Evolutionary conservation across 192 early-diverging fungal genomes (phyloP).

Genomic region (Glomus cerebriforme): DNA sequence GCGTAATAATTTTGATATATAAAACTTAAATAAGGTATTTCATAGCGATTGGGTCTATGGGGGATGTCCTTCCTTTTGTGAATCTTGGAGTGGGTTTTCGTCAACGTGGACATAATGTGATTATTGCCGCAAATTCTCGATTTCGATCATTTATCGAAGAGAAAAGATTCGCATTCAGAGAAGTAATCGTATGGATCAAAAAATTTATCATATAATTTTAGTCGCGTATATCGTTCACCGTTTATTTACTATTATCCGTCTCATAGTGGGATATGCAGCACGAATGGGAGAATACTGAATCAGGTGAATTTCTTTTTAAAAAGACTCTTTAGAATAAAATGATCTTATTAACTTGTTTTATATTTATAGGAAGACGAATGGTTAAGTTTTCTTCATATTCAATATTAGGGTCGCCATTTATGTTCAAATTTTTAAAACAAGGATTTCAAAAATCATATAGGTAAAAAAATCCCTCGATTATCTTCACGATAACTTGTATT

Average conservation of each 20-base stretch:
- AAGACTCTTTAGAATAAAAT: not conserved
- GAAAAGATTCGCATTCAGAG: slow-evolving; percentile 1
- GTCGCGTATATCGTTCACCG: not conserved
- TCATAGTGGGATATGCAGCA: slow-evolving; percentile 15
- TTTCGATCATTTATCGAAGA: not conserved
- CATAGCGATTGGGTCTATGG: slow-evolving; percentile 10
- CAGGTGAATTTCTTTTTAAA: not conserved
- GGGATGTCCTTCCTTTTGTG: slow-evolving; percentile 14
- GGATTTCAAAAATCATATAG: slow-evolving; percentile 13
- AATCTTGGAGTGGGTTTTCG: slow-evolving; percentile 8
- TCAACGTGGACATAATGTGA: slow-evolving; percentile 7
- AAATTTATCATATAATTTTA: not conserved
- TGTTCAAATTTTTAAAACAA: slow-evolving; percentile 6
- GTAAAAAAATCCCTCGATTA: not conserved
- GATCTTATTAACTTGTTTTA: not conserved
- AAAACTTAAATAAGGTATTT: not conserved
- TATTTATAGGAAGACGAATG: not conserved
- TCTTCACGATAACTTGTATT: not conserved
- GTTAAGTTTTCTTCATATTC: not conserved
- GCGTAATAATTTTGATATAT: not conserved
- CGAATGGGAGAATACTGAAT: slow-evolving; percentile 11
- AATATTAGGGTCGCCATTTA: not conserved
- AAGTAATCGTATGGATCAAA: not conserved
- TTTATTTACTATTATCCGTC: not conserved
- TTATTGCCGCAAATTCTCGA: not conserved